Base-by-base conservation (phyloP, 768 basidiomycete species). In the Pleurotus sapidus region DNA sequence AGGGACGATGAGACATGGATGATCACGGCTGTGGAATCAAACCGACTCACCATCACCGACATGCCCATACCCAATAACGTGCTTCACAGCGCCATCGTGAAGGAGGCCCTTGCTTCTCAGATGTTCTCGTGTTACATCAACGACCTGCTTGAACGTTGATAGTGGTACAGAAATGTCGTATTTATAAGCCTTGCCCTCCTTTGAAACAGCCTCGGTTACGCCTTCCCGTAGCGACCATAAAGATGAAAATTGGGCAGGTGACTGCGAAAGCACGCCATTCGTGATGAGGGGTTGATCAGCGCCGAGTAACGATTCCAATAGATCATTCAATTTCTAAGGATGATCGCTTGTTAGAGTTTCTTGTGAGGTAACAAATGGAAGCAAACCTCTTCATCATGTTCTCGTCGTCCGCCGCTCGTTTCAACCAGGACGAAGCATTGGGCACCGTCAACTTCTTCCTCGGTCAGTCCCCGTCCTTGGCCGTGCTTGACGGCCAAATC, bases 111-210 rank as follows among this genome's bases (percentile, higher is more conserved):
- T 86, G 18, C 83, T 81, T 34, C 77, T 70, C 38, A 98, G 74
- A 56, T 84, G 86, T 59, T 88, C 84, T 57, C 89, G 77, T 34
- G 94, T 88, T 30, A 80, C 72, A 67, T 97, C 91, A 30, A 98
- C 91, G 12, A 96, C 86, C 6, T 81, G 80, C 73, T 98, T 88
- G 81, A 98, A 98, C 60, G 84, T 82, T 17, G 84, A 80, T 3
- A 95, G 77, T 5, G 95, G 95, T 12, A 98, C 84, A 9, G 92
- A 94, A 46, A 99, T 83, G 65, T 97, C 95, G 67, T 98, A 99
- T 74, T 99, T 99, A 78, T 98, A 98, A 5, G 88, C 86, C 63
- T 93, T 94, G 43, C 97, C 97, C 68, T 93, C 87, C 68, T 98
- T 98, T 39, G 91, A 90, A 3, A 91, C 83, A 4, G 94, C 91